A percentile compares a stretch with the other conserved stretches of the same genome.
Conservation (phyloP, 2,329 filamentous ascomycete genomes). For the Sporothrix curviconia region DNA sequence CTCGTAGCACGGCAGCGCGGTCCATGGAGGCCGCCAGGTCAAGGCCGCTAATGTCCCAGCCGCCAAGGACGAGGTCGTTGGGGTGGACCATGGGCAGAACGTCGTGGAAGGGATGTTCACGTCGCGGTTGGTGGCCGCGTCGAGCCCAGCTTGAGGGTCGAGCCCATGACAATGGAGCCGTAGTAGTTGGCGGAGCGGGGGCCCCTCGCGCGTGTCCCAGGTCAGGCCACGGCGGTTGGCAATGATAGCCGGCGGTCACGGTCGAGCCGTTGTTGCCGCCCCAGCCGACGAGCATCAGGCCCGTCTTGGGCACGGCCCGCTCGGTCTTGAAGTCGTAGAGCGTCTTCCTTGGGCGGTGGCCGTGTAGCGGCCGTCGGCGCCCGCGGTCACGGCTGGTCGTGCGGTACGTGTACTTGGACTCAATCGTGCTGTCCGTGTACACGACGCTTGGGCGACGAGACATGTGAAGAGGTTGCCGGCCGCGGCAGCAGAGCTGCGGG, state of each 20-base stretch:
- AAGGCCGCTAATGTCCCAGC: slow-evolving; percentile 94
- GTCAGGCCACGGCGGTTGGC: slow-evolving; percentile 80
- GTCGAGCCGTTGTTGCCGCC: slow-evolving; percentile 98
- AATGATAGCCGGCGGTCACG: slow-evolving; percentile 91
- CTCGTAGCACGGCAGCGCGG: slow-evolving; percentile 86
- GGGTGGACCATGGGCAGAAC: slow-evolving; percentile 95
- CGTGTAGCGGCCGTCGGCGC: slow-evolving; percentile 65
- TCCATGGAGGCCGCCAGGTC: slow-evolving; percentile 91
- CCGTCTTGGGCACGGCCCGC: slow-evolving; percentile 84
- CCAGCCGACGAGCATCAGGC: slow-evolving; percentile 96
- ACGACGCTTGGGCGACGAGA: slow-evolving; percentile 87
- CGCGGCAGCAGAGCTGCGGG: too few relatives aligned
- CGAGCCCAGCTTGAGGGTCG: slow-evolving; percentile 94
- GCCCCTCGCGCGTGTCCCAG: slow-evolving; percentile 94
- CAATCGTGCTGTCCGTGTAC: slow-evolving; percentile 84
- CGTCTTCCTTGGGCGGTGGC: slow-evolving; percentile 82
- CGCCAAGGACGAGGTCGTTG: slow-evolving; percentile 88
- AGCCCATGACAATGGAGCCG: slow-evolving; percentile 93
- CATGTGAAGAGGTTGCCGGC: slow-evolving; percentile 67
- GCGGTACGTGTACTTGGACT: slow-evolving; percentile 91
- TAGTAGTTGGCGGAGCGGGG: slow-evolving; percentile 89
- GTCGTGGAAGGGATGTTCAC: slow-evolving; percentile 92
- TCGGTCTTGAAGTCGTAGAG: slow-evolving; percentile 97
- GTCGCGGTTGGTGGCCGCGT: slow-evolving; percentile 75
- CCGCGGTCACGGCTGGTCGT: slow-evolving; percentile 75